Base-by-base conservation (phyloP, 1,139 yeast species). In the Geotrichum macrosporum region DNA sequence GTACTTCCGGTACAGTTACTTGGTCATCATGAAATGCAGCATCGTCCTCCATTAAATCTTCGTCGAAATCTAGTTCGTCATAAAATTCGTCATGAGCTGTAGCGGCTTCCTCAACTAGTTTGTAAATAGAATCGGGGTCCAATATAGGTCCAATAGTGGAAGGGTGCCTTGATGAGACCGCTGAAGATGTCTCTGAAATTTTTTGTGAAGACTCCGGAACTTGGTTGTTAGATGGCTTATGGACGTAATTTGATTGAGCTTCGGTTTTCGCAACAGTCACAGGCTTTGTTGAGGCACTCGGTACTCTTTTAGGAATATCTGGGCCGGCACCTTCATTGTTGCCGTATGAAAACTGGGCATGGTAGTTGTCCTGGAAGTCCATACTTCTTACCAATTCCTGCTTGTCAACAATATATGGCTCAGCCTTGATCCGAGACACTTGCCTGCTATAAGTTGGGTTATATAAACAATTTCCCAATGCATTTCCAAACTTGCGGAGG, bases 401-500 rank as follows among this genome's bases (percentile, higher is more conserved):
- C 32, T 31, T 24, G n/a, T 48, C 46, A 9, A 48, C n/a, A 5
- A 33, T 29, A 19, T 27, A 35, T 4, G 39, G 47, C 3, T 44
- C 55, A 1, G 41, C 50, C 36, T 61, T 58, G 41, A 81, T 72
- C 48, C 74, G 72, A 43, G 73, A 71, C 40, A 84, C 73, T 52
- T 77, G 72, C 30, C 72, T 67, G 12, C 75, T 64, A 47, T 77
- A 78, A 27, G 71, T 69, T 53, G 75, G 74, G 61, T 84, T 89
- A 57, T 84, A 83, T 18, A 84, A 70, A 60, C 94, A 84, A 61
- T 83, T 83, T 1, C 94, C 94, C 55, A 84, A 66, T 0, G 81
- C 80, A 59, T 82, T 81, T 27, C 94, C 94, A 65, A 84, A 84
- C 59, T 82, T 80, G 50, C 94, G 71, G 54, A 84, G 69, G 27